Base-by-base conservation (phyloP, 257 asterid genomes). In the Solanum piurae region DNA sequence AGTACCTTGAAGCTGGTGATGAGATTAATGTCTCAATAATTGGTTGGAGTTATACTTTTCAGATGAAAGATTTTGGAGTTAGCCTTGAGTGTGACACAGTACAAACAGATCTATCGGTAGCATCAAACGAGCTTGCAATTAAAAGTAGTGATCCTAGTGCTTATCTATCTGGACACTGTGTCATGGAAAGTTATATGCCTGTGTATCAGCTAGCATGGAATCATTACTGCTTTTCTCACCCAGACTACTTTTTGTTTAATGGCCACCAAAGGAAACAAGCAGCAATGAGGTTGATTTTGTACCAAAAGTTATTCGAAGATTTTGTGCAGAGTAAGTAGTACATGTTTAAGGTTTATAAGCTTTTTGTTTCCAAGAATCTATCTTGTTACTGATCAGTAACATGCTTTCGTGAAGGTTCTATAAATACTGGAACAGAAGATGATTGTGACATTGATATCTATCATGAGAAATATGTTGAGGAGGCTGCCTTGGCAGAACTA, bases 221-320 rank as follows among this genome's bases (percentile, higher is more conserved):
- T 14, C 85, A 74, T 10, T 86, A 86, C 88, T 86, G 60, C 66
- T 62, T 86, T 83, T 86, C 86, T 62, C 85, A 76, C 77, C 85
- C 88, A 20, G 74, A 86, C 36, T 86, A 86, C 29, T 75, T 74
- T 86, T 31, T 86, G 85, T 73, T 37, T 42, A 75, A 79, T 29
- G 38, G 75, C 3, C 75, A 76, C 33, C 29, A 16, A 66, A 52
- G 4, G 58, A 44, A 84, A 25, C 34, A n/a, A 25, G 21, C 60
- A 12, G 40, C n/a, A 60, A 23, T 34, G 52, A 75, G 76, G 86
- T 27, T 33, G 11, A 44, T 58, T 55, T 58, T 86, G 38, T 86
- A 58, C 60, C 13, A 76, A 4, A 37, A 55, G 58, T 76, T 86
- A 25, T 76, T 86, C 29, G 88, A 66, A 37, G 88, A 86, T 69